These are phyloP conservation scores for Gossypium sturtianum DNA, from an alignment of 345 rosid species.

Conservation along the genomic window DNA sequence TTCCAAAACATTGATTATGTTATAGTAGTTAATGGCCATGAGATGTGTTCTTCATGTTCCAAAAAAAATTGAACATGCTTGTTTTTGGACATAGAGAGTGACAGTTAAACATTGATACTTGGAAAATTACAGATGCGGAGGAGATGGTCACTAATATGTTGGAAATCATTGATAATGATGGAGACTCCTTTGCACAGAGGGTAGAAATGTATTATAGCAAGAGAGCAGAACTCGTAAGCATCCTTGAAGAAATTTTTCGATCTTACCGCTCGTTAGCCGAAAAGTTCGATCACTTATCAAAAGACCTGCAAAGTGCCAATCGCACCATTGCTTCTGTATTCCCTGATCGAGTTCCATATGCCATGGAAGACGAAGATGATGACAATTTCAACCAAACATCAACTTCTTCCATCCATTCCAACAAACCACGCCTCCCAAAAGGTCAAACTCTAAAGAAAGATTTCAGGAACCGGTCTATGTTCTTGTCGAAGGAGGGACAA, in stretches of 20 bases:
- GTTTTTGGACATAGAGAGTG: neutral
- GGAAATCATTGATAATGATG: constrained; percentile 57
- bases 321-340: constrained; percentile 68
- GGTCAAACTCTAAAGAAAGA: constrained; percentile 47
- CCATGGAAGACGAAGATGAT: constrained; percentile 47
- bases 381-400: constrained; percentile 16
- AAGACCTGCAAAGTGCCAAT: constrained; percentile 70
- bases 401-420: neutral
- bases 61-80: neutral
- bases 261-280: constrained; percentile 70
- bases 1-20: neutral
- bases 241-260: constrained; percentile 58
- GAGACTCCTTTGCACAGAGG: constrained; percentile 64
- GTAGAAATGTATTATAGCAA: constrained; percentile 71
- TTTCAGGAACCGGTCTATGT: constrained; percentile 31
- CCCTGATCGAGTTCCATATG: constrained; percentile 58
- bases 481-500: constrained; percentile 32
- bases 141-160: constrained; percentile 49
- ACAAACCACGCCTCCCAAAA: constrained; percentile 32
- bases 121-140: constrained; percentile 58
- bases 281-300: constrained; percentile 55
- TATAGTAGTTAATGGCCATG: neutral
- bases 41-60: neutral
- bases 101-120: neutral
- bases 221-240: constrained; percentile 62